Conservation (phyloP, 768 basidiomycete species). For the Galerina marginata region DNA sequence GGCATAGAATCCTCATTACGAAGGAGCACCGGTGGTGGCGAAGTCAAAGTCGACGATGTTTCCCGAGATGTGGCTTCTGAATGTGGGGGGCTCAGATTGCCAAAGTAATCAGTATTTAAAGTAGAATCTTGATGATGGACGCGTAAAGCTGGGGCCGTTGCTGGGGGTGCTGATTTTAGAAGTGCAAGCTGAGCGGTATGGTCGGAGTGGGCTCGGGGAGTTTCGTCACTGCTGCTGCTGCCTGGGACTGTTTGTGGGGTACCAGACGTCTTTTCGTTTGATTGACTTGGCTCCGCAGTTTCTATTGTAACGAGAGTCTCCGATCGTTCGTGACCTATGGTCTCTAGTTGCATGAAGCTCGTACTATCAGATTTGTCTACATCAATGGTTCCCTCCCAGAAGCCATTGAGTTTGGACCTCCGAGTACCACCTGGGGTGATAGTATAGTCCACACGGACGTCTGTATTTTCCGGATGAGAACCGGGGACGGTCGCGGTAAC, state of each 20-base stretch:
- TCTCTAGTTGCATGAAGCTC: conserved; percentile 12
- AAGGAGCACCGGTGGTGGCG: conserved; percentile 5
- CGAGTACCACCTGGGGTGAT: conserved; percentile 55
- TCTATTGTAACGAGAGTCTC: conserved; percentile 6
- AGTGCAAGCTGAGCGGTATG: conserved; percentile 3
- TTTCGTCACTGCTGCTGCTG: background rate
- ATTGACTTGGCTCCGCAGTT: background rate
- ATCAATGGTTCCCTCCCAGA: conserved; percentile 81
- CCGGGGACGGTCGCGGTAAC: conserved; percentile 71
- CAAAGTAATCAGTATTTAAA: conserved; percentile 28
- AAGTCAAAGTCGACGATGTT: conserved; percentile 4
- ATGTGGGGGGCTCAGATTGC: conserved; percentile 15
- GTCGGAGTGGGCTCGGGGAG: background rate
- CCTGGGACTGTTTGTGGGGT: background rate
- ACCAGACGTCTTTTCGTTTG: background rate
- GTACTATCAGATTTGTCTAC: conserved; percentile 38
- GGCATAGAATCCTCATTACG: conserved; percentile 13
- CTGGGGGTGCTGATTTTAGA: conserved; percentile 18
- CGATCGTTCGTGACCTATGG: conserved; percentile 29
- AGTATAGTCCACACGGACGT: conserved; percentile 32
- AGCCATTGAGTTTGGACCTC: conserved; percentile 65
- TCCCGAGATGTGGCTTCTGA: conserved; percentile 6
- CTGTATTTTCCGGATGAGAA: conserved; percentile 46
- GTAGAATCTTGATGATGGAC: conserved; percentile 3
- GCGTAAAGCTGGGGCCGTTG: conserved; percentile 19